phyloP scores from a whole-genome alignment of 345 rosid genomes.

The Cardamine occulta region DNA sequence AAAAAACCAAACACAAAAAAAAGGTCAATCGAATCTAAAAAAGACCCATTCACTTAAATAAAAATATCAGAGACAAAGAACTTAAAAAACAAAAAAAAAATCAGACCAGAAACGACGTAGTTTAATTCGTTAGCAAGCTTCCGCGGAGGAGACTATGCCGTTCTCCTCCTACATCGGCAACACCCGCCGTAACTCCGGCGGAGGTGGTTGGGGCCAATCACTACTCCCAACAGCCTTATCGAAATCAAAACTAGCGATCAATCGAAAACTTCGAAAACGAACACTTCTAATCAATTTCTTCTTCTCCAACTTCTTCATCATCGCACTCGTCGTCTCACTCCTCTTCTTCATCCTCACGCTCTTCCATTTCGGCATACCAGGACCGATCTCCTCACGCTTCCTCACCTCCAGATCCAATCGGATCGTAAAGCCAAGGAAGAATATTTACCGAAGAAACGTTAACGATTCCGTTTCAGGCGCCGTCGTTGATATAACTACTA shows the following conservation, averaged over 20 bases:
- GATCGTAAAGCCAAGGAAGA: constrained; percentile 45
- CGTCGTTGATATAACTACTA: constrained; percentile 77
- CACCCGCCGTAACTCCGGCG: constrained; percentile 63
- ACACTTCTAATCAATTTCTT: constrained; percentile 65
- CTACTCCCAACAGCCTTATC: constrained; percentile 53
- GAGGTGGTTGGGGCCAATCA: constrained; percentile 58
- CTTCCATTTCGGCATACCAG: constrained; percentile 76
- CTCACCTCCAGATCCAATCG: constrained; percentile 49
- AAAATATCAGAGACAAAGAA: neutral
- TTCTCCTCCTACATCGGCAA: constrained; percentile 69
- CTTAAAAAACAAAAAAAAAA: neutral
- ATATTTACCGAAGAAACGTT: constrained; percentile 28
- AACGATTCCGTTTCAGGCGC: constrained; percentile 51
- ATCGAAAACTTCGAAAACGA: constrained; percentile 72
- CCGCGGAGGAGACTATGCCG: constrained; percentile 54
- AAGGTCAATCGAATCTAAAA: constrained; percentile 14
- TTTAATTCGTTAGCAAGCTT: neutral
- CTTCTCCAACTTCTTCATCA: constrained; percentile 72
- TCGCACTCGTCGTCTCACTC: constrained; percentile 69
- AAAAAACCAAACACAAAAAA: neutral
- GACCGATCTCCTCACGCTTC: constrained; percentile 65
- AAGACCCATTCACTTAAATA: neutral
- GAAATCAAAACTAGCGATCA: constrained; percentile 57
- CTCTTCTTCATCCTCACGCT: constrained; percentile 73
- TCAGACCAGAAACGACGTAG: constrained; percentile 24